Base-by-base conservation (phyloP, 2,329 filamentous ascomycete genomes). In the Zasmidium citrigriseum region DNA sequence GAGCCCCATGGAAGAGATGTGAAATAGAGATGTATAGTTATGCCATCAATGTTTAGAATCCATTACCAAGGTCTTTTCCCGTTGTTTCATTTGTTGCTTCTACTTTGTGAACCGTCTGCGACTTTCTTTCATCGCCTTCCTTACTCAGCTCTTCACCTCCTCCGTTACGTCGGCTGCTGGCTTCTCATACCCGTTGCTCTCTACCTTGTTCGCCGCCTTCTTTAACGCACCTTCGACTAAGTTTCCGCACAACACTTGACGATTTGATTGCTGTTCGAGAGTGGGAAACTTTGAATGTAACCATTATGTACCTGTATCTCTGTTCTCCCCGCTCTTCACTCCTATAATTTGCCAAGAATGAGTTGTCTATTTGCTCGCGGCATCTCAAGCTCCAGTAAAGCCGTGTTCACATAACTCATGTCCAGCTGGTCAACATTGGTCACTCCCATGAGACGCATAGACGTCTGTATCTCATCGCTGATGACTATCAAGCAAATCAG, bases 381-480 rank as follows among this genome's bases (percentile, higher is more conserved):
- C 34, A 41, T 41, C 16, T 41, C 34, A 41, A 41, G 34, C 34
- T 41, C 34, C 34, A 41, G 14, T 4, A n/a, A 16, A 7, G 34
- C 34, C 5, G 34, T 41, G 34, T 41, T 41, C 5, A 41, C 34
- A n/a, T 41, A 41, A n/a, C 34, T 41, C 34, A 41, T 41, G 16
- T 41, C 34, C 10, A 85, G 76, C 68, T 87, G 80, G 49, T 80
- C 78, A 10, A 88, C 70, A 55, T 81, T 78, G 0, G 82, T 86
- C 22, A 87, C 76, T 2, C 86, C 86, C 55, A 86, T 80, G 72
- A 88, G 78, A 46, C 82, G 80, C 86, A 88, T 88, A 1, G 84
- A 84, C 2, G 82, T 86, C 63, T 86, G 80, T 2, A 89, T 69
- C 69, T 89, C 86, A 59, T 88, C 85, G 2, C 70, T 69, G 47